Base-by-base conservation (phyloP, 2,329 filamentous ascomycete genomes). In the Sclerotinia borealis region DNA sequence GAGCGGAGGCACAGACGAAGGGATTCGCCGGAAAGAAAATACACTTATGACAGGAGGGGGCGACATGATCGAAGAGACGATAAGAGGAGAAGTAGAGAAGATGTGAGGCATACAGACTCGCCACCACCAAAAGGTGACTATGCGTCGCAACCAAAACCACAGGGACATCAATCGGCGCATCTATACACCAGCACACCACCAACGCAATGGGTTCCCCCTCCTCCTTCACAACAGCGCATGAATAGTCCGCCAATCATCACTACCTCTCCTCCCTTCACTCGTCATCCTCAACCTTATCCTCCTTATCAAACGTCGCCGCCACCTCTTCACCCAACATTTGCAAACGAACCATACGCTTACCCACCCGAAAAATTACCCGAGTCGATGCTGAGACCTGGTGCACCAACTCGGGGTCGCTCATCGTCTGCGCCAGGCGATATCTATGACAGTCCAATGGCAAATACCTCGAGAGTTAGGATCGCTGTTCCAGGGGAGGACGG, bases 401-500 rank as follows among this genome's bases (percentile, higher is more conserved):
- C 55, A 4, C 31, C 51, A 11, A 34, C 19, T 22, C 43, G 61
- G 19, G 34, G 45, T 17, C 52, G 61, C 19, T 51, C 49, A 25
- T 63, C 54, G 29, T 63, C 61, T 63, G 54, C 36, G 6, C 61
- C 61, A 6, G 43, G 43, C 27, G 29, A 59, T 10, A 43, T 50
- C 17, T 59, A 59, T 36, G 45, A 51, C n/a, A 36, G 11, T n/a
- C 36, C 45, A 39, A 63, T 29, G 43, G 47, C 52, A 17, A 50
- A 59, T 29, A 45, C n/a, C 11, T 59, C 54, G 17, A 59, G 61
- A 43, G 61, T 63, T 15, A 63, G 61, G 37, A 63, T 63, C 29
- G 61, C n/a, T 5, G 61, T 63, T 37, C 61, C 61, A 17, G 61
- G 61, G n/a, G 61, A 63, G 37, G 54, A 63, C 27, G 61, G 59